These are phyloP conservation scores for Maudiozyma pseudohumilis DNA, from an alignment of 805 yeast genomes.

Conservation along the genomic window DNA sequence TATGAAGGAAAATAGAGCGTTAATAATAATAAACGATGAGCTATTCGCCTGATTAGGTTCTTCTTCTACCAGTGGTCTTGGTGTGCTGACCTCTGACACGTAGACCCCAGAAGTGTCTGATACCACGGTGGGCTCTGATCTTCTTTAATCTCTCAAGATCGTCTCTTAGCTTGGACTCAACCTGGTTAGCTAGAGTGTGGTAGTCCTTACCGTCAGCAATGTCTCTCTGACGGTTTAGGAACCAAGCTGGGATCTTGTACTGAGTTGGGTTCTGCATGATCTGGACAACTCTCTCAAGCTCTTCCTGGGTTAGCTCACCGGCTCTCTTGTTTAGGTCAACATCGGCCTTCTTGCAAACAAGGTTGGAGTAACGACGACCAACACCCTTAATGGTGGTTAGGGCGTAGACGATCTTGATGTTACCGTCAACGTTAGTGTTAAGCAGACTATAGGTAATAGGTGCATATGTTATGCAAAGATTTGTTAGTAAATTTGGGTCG, in stretches of 20 bases:
- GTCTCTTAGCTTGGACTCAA: constrained; percentile 99
- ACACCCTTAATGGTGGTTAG: constrained; percentile 99
- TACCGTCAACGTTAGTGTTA: constrained; percentile 99
- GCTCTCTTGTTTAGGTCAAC: constrained; percentile 97
- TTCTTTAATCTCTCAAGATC: constrained; percentile 99
- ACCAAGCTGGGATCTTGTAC: constrained; percentile 99
- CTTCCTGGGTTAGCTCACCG: constrained; percentile 99
- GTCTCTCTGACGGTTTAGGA: constrained; percentile 99
- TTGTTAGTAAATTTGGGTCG: too few species aligned
- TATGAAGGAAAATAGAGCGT: not conserved
- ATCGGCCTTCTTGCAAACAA: constrained; percentile 99
- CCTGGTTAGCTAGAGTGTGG: constrained; percentile 97
- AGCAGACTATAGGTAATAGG: too few species aligned
- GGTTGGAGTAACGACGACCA: constrained; percentile 99
- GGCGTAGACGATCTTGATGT: constrained; percentile 99
- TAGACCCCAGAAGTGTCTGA: constrained; percentile 99
- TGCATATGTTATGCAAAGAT: too few species aligned
- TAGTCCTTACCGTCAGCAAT: constrained; percentile 97
- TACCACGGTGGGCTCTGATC: constrained; percentile 99
- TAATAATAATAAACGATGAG: not conserved
- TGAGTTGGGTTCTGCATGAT: constrained; percentile 99
- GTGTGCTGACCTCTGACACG: constrained; percentile 99
- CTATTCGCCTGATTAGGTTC: constrained; percentile 21
- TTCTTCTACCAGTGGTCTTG: constrained; percentile 99
- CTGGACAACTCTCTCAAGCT: constrained; percentile 98